Evolutionary conservation across 345 rosid genomes (phyloP).

Genomic region (Ceriops tagal): DNA sequence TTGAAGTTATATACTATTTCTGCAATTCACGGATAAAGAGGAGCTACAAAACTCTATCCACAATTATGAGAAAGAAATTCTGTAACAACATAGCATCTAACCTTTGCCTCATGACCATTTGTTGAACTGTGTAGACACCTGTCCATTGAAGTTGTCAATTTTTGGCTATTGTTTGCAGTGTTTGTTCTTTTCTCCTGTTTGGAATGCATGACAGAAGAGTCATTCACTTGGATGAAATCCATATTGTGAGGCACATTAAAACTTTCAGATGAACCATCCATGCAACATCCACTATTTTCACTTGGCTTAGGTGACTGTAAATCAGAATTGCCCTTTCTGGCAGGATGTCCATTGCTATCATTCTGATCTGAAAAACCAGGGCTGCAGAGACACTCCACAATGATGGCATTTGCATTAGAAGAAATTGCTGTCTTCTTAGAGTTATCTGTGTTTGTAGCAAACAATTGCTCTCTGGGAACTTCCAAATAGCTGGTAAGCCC

Average conservation of each 20-base stretch:
- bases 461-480: conserved; percentile 12
- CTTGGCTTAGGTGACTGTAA: conserved; percentile 12
- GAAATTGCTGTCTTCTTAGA: conserved; percentile 13
- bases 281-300: conserved; percentile 2
- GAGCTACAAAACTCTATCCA: background rate
- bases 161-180: conserved; percentile 11
- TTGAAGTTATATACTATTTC: background rate
- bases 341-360: conserved; percentile 1
- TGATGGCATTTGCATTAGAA: background rate
- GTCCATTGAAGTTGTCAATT: conserved; percentile 14
- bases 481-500: conserved; percentile 3
- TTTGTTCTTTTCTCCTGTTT: conserved; percentile 10
- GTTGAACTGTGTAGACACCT: conserved; percentile 16
- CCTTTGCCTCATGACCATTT: conserved; percentile 11
- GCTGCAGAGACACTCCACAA: conserved; percentile 6
- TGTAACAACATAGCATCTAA: background rate
- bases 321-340: background rate
- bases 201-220: background rate
- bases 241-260: conserved; percentile 8
- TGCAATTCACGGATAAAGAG: background rate
- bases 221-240: conserved; percentile 17
- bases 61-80: background rate
- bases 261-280: conserved; percentile 14
- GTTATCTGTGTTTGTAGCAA: background rate
- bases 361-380: conserved; percentile 10